A percentile compares a stretch with the other conserved stretches of the same genome.
These are phyloP conservation scores for Populus alba DNA, from an alignment of 345 rosid species.

Conservation along the genomic window DNA sequence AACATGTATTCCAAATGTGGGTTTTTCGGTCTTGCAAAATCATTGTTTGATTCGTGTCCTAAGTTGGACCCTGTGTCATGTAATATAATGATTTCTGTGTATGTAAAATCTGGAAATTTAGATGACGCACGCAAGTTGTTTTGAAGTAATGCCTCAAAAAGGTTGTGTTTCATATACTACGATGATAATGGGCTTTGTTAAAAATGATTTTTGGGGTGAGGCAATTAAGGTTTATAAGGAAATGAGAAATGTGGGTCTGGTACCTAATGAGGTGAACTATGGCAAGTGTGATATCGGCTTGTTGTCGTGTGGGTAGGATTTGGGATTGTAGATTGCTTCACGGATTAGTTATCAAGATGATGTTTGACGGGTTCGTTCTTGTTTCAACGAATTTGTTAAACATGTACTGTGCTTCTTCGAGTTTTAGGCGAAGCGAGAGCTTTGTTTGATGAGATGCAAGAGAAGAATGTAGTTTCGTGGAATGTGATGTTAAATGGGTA, in stretches of 20 bases:
- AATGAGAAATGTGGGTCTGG: slow-evolving; percentile 51
- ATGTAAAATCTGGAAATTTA: slow-evolving; percentile 41
- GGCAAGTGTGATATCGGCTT: slow-evolving; percentile 54
- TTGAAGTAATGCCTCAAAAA: slow-evolving; percentile 57
- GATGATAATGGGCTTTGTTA: slow-evolving; percentile 65
- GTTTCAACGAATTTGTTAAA: slow-evolving; percentile 66
- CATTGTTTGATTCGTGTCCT: slow-evolving; percentile 34
- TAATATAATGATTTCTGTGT: slow-evolving; percentile 68
- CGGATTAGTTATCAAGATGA: slow-evolving; percentile 49
- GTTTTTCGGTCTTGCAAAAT: slow-evolving; percentile 47
- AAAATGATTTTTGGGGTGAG: slow-evolving; percentile 43
- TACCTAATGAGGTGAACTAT: slow-evolving; percentile 61
- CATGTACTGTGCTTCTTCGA: slow-evolving; percentile 57
- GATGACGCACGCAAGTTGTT: slow-evolving; percentile 56
- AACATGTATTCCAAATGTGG: slow-evolving; percentile 73
- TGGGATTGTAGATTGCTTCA: slow-evolving; percentile 62
- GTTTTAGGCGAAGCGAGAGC: slow-evolving; percentile 52
- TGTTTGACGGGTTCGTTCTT: slow-evolving; percentile 42
- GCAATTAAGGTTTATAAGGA: slow-evolving; percentile 51
- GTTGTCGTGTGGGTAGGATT: slow-evolving; percentile 49
- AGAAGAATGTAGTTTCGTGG: slow-evolving; percentile 66
- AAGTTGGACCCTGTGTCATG: slow-evolving; percentile 50
- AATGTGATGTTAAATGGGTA: slow-evolving; percentile 88
- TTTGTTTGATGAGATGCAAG: slow-evolving; percentile 66
- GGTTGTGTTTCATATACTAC: slow-evolving; percentile 62